Evolutionary conservation across 2,329 filamentous ascomycete genomes (phyloP), one percentile per base, ranked within the genome.

Genomic region (Clonostachys rosea): DNA sequence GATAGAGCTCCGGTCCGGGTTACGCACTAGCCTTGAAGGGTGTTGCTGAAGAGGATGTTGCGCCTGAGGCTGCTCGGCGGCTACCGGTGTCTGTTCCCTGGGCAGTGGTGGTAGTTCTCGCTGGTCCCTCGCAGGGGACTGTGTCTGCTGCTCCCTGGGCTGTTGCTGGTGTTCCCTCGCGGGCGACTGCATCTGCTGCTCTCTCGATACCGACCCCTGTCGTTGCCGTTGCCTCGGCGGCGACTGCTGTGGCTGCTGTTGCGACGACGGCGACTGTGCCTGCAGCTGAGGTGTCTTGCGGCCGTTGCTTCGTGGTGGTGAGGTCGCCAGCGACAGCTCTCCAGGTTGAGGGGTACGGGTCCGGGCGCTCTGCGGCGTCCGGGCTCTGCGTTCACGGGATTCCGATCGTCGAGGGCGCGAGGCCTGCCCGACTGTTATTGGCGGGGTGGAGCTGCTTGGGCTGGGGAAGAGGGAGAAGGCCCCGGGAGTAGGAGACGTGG

Each of bases 391-490:
- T 47, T 70, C 67, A 0, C 57, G 58, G 11, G 66, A 68, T 47
- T 62, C 64, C 14, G 66, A 69, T 16, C 64, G 65, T 35, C 66
- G 63, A 44, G 62, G 55, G 46, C 63, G 62, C n/a, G 70, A 62
- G 2, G 65, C 70, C 50, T 66, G 74, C 52, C 73, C 56, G 16
- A 53, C 52, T 3, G 52, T 47, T 17, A 57, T 55, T 42, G 54
- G 60, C 7, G 62, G 57, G 33, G 56, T 63, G n/a, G 64, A 63
- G 33, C 59, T 47, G 53, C 62, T 73, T 18, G 76, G 70, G 53
- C 69, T 81, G 30, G 78, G 78, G 56, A 82, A 81, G 50, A 82
- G 71, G 50, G 78, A 81, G 61, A 81, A 79, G 49, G 74, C 73
- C 59, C 71, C 74, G 18, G 69, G 59, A 55, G 47, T 41, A 44